Conservation (phyloP, 192 early-diverging fungal genomes). For the Dimargaris cristalligena region DNA sequence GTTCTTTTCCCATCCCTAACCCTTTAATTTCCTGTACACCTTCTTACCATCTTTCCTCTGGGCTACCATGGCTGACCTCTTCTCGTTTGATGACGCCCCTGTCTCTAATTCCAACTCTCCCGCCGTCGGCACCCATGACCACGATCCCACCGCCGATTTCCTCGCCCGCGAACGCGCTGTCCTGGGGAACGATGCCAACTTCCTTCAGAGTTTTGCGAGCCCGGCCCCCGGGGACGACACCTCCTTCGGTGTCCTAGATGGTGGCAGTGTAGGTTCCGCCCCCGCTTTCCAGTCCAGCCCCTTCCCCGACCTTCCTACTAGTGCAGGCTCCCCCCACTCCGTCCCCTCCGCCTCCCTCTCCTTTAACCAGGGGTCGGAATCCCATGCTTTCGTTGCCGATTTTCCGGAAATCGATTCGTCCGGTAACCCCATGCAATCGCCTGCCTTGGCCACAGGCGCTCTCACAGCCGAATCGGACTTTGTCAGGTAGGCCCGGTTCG, state of each 20-base stretch:
- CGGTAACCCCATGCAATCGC: constrained; percentile 9
- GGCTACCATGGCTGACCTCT: constrained; percentile 8
- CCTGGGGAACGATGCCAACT: constrained; percentile 51
- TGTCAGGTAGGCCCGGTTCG: constrained; percentile 16
- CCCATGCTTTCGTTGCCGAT: neutral
- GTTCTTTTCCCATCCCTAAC: too few relatives aligned
- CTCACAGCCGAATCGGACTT: constrained; percentile 23
- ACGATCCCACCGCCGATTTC: constrained; percentile 61
- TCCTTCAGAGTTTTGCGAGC: constrained; percentile 23
- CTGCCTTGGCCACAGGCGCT: constrained; percentile 14
- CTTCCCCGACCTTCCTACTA: neutral
- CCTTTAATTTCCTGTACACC: too few relatives aligned
- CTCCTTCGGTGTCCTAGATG: neutral
- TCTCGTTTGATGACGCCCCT: constrained; percentile 3
- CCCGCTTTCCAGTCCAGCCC: neutral
- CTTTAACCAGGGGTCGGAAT: neutral
- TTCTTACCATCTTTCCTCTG: too few relatives aligned
- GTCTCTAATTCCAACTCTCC: neutral
- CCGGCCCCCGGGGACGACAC: neutral
- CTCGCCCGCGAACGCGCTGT: constrained; percentile 56
- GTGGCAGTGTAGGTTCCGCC: too few relatives aligned
- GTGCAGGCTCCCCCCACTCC: neutral
- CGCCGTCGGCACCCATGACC: constrained; percentile 10
- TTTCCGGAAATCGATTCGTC: constrained; percentile 1
- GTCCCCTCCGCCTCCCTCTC: neutral